A percentile compares a stretch with the other conserved stretches of the same genome.
These are phyloP conservation scores for Capsella rubella DNA, from an alignment of 441 rosid genomes.

Conservation along the genomic window DNA sequence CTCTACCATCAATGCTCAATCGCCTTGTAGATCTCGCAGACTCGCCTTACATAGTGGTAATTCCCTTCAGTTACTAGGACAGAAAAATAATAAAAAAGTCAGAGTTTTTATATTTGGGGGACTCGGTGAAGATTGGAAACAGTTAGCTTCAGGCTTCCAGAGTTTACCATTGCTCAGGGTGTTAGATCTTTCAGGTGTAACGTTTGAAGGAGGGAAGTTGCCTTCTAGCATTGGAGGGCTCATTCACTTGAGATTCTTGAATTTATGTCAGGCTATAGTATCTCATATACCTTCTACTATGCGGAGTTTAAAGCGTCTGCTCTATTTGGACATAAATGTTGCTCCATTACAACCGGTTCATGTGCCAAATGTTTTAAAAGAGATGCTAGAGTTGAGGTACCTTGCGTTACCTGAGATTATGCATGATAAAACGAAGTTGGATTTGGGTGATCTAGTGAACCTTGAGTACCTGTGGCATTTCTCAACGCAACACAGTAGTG, in stretches of 20 bases:
- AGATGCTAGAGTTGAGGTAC: background rate
- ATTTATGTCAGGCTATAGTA: background rate
- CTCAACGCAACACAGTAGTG: background rate
- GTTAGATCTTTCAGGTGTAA: background rate
- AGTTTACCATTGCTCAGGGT: background rate
- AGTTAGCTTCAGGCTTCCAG: background rate
- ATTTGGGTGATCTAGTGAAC: background rate
- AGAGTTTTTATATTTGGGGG: background rate
- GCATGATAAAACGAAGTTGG: background rate
- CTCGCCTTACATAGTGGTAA: background rate
- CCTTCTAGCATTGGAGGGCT: background rate
- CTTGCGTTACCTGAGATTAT: accelerated
- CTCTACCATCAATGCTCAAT: background rate
- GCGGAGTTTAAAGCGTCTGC: background rate
- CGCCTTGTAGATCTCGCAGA: background rate
- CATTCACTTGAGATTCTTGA: background rate
- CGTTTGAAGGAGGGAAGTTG: background rate
- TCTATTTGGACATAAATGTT: background rate
- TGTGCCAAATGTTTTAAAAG: background rate
- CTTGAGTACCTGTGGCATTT: background rate
- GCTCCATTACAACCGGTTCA: too few species aligned
- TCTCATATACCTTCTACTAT: background rate
- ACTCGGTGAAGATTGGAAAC: background rate
- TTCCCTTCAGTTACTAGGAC: background rate
- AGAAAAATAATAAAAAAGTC: too few species aligned